Evolutionary conservation across 164 flowering plant species (phyloP), one percentile per base, ranked within the genome.

Genomic region (Magnolia sinica): DNA sequence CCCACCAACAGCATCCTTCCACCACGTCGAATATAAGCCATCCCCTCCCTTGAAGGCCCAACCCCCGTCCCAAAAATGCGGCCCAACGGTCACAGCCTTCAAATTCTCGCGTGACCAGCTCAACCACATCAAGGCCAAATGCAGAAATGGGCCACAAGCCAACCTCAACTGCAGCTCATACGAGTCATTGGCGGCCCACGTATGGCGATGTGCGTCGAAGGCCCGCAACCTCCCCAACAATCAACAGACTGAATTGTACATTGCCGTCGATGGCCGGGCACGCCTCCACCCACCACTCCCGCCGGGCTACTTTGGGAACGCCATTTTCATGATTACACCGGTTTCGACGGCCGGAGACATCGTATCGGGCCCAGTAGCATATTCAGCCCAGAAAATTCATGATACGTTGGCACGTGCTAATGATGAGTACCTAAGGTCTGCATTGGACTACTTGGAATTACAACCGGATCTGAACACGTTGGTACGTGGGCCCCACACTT

Each of bases 221-320:
- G 95, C 95, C 3, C 89, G 97, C 1, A 85, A 80, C 14, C 88
- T 89, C 8, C 14, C 79, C 0, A 79, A 68, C 4, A 87, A 88
- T 74, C 97, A 91, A 58, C 88, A 85, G 10, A 82, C 87, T 10
- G 88, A 88, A 76, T 13, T 92, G 64, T 89, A 85, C 77, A 88
- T 92, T 14, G 90, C 92, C 0, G 83, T 87, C 0, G 90, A 90
- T 27, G 95, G 92, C 13, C 81, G 95, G 65, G 20, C 86, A 6
- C 81, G 92, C 27, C 79, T 92, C 68, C 76, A n/a, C 2, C 96
- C 96, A 0, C 45, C 85, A 0, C 87, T 89, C 9, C 95, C 95
- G 0, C 75, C 79, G 0, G 91, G 89, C 7, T 91, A 88, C 80
- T 89, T 91, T 58, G 97, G 93, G 23, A 92, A 92, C 50, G 93